Evolutionary conservation across 371 early-diverging fungal species (phyloP), one percentile per base, ranked within the genome.

Genomic region (Apophysomyces variabilis): DNA sequence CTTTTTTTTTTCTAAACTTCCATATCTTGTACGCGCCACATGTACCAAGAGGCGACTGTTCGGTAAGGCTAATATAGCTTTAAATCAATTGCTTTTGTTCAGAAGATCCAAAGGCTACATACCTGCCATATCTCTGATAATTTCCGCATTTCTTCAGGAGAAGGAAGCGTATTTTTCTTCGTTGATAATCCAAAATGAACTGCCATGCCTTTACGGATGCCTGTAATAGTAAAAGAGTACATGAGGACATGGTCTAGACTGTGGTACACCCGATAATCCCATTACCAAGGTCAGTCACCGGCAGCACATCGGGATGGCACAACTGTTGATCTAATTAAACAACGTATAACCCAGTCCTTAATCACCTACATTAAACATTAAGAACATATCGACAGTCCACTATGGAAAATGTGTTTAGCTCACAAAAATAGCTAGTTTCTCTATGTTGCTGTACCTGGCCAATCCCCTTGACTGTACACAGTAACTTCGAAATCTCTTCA

Each of bases 321-420:
- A 89, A 64, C 54, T 50, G 21, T 8, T 4, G 16, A 11, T 4
- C 9, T 50, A 50, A 4, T 47, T 47, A 5, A 50, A 4, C 9
- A 21, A 18, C n/a, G 54, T 50, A 26, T 50, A 9, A 21, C 2
- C 4, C 18, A 47, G 18, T 21, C 16, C 7, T 7, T 18, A 18
- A 21, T 21, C 11, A 50, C 54, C 21, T 50, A 50, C 54, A 63
- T 84, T 69, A 64, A 86, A 83, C 76, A 89, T 84, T 56, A 81
- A 65, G 56, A 75, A 77, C 82, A 89, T 89, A 60, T 87, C 81
- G 12, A 84, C 85, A 0, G 85, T 85, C 87, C 87, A 87, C 82
- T 79, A 62, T 7, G 12, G 12, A 7, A 18, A 6, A 16, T 5
- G 1, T 26, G 18, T 6, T 32, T 16, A 60, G 3, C 32, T 4